phyloP scores from a whole-genome alignment of 768 basidiomycete species.

The Hericium rajendrae region DNA sequence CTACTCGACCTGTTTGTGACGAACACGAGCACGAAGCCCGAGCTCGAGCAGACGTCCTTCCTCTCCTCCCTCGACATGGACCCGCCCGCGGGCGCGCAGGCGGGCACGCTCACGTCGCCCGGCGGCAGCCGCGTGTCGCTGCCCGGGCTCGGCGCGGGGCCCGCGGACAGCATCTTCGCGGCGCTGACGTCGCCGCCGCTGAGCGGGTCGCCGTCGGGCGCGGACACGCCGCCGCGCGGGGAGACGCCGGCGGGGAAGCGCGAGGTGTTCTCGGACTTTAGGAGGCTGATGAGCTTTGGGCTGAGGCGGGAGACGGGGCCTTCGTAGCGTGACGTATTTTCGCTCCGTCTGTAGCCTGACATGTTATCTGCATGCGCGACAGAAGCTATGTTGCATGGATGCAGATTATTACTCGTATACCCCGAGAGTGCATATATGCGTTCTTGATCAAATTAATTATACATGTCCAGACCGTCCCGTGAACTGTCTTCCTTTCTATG shows the following conservation, averaged over 20 bases:
- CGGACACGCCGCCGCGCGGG: slow-evolving; percentile 34
- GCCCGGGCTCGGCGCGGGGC: slow-evolving; percentile 23
- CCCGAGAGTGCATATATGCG: no score
- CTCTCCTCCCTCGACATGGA: slow-evolving; percentile 95
- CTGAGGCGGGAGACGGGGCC: slow-evolving; percentile 57
- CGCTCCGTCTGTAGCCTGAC: no score
- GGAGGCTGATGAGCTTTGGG: slow-evolving; percentile 84
- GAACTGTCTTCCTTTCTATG: no score
- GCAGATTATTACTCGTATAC: no score
- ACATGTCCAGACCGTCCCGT: no score
- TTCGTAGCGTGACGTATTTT: neutral
- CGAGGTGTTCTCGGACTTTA: slow-evolving; percentile 83
- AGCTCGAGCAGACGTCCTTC: slow-evolving; percentile 86
- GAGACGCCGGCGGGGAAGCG: slow-evolving; percentile 42
- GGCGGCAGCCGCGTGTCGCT: slow-evolving; percentile 53
- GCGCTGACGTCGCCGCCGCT: slow-evolving; percentile 52
- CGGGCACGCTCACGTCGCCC: slow-evolving; percentile 54
- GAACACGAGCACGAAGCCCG: slow-evolving; percentile 85
- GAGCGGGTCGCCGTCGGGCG: slow-evolving; percentile 54
- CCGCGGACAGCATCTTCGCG: slow-evolving; percentile 49
- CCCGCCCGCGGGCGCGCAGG: slow-evolving; percentile 43
- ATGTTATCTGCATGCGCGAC: no score
- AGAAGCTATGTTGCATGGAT: no score
- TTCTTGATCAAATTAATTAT: no score
- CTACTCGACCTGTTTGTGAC: slow-evolving; percentile 88